A percentile compares a stretch with the other conserved stretches of the same genome.
These are phyloP conservation scores for Penicillium turbatum DNA, from an alignment of 495 filamentous ascomycete genomes.

Conservation along the genomic window DNA sequence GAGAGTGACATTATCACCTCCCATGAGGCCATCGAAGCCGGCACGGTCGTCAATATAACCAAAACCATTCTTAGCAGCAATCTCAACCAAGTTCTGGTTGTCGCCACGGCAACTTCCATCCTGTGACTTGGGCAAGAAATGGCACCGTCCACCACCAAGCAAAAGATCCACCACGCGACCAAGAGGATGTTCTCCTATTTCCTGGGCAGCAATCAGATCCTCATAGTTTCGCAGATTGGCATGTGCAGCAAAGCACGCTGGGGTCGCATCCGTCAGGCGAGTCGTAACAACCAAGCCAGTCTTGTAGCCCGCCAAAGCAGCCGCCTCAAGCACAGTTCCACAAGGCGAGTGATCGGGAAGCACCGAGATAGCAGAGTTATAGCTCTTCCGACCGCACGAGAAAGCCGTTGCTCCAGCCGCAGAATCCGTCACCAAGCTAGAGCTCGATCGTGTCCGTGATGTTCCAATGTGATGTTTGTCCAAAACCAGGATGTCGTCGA, in stretches of 20 bases:
- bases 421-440: constrained; percentile 83
- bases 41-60: constrained; percentile 66
- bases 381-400: constrained; percentile 85
- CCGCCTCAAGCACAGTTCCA: constrained; percentile 91
- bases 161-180: constrained; percentile 87
- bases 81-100: constrained; percentile 59
- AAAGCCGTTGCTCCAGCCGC: constrained; percentile 96
- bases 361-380: constrained; percentile 92
- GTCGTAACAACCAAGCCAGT: constrained; percentile 96
- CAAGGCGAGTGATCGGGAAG: constrained; percentile 80
- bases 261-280: constrained; percentile 94
- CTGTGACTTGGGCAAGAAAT: constrained; percentile 79
- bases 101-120: constrained; percentile 74
- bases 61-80: constrained; percentile 74
- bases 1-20: constrained; percentile 67
- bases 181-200: constrained; percentile 80
- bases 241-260: constrained; percentile 90
- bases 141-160: constrained; percentile 87
- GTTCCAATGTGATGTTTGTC: constrained; percentile 86
- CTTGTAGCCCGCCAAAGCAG: constrained; percentile 83
- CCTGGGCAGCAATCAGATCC: constrained; percentile 87
- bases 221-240: constrained; percentile 74
- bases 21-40: constrained; percentile 71
- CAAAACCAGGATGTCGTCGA: constrained; percentile 67
- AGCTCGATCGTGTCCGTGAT: constrained; percentile 77